Base-by-base conservation (phyloP, 257 asterid genomes). In the Petunia secreta region DNA sequence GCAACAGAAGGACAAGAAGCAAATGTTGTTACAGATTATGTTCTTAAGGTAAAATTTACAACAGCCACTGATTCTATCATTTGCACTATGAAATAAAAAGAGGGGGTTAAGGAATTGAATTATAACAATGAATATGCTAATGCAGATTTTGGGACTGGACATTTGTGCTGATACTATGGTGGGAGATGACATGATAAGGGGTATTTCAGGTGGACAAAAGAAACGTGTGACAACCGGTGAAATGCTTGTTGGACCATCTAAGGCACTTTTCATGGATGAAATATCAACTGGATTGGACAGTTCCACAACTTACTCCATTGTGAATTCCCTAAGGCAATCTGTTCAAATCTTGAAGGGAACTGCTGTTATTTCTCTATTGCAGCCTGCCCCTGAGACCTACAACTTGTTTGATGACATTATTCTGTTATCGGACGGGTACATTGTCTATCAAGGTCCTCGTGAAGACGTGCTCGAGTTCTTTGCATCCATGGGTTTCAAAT, bases 1-100 rank as follows among this genome's bases (percentile, higher is more conserved):
- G 89, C 97, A 8, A 88, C 87, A 34, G 89, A 86, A 81, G 95
- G 93, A 71, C 94, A 92, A 83, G 92, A 92, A 86, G 87, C 87
- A 13, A 89, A 79, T 75, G 83, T 90, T 34, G 89, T 92, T 44
- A 90, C 94, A 1, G 94, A 92, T 82, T 92, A 92, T 81, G 63
- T 89, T 57, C 86, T 89, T 46, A 86, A 89, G 97, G 97, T 91
- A 86, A 74, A 73, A 0, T 34, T 25, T 77, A 3, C 36, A 63
- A 5, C 25, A 60, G 75, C 0, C 75, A 2, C 38, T 64, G 16
- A 64, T 5, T 48, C 16, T n/a, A n/a, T n/a, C n/a, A 16, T 2
- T 5, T 5, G 48, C 64, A 63, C 4, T 66, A 63, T 57, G 25
- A 10, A 25, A 36, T n/a, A n/a, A n/a, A n/a, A n/a, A n/a, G n/a